Conservation (phyloP, 2,329 filamentous ascomycete genomes). For the Clonostachys byssicola region DNA sequence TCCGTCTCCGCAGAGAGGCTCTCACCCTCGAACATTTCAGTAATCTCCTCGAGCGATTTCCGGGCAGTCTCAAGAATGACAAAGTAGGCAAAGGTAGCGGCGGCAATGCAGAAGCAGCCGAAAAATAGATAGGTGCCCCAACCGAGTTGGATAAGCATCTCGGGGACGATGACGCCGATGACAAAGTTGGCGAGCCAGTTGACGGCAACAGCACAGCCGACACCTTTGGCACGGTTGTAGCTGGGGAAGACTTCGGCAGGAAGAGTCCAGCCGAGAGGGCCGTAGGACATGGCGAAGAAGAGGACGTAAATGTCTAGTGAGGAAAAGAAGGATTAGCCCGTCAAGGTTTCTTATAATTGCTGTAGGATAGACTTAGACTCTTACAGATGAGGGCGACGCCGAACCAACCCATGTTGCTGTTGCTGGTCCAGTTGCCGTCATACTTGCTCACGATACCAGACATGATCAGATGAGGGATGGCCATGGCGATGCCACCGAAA, state of each 20-base stretch:
- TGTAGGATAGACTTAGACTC: no score
- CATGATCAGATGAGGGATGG: not conserved
- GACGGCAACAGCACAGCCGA: not conserved
- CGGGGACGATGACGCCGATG: not conserved
- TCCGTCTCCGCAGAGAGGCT: no score
- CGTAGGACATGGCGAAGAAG: not conserved
- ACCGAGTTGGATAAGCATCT: not conserved
- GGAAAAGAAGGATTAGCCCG: not conserved
- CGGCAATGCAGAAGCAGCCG: not conserved
- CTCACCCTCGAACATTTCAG: no score
- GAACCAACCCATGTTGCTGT: not conserved
- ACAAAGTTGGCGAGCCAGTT: not conserved
- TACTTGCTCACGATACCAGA: not conserved
- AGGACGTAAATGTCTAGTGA: not conserved
- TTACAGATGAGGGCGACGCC: not conserved
- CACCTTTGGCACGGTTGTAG: not conserved
- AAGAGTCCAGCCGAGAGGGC: not conserved
- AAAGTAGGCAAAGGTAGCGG: not conserved
- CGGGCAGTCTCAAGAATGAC: not conserved
- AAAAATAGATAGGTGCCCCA: not conserved
- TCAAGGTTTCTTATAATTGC: no score
- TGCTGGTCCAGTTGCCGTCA: not conserved
- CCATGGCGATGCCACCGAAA: conserved; percentile 35
- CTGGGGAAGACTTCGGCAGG: not conserved
- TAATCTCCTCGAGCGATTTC: not conserved